Percentiles rank a stretch among this genome's conserved stretches.
Conservation (phyloP, 805 yeast genomes). For the Wickerhamomyces alni region DNA sequence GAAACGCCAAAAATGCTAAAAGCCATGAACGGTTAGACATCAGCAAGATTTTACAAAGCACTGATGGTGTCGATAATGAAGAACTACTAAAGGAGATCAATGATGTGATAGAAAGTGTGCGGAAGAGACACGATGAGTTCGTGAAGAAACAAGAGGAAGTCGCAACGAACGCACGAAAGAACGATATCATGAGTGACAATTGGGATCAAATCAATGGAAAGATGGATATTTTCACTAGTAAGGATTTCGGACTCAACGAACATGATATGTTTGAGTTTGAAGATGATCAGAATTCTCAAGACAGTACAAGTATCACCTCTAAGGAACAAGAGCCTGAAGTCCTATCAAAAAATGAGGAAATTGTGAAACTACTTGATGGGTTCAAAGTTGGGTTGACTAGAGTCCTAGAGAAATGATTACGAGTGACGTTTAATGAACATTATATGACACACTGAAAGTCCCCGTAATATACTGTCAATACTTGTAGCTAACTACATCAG, state of each 20-base stretch:
- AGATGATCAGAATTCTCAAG: slow-evolving; percentile 11
- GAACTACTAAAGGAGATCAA: slow-evolving; percentile 33
- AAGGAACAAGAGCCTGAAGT: slow-evolving; percentile 1
- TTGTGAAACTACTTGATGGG: slow-evolving; percentile 1
- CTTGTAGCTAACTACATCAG: too few species aligned
- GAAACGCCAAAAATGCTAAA: slow-evolving; percentile 46
- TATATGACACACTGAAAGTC: too few species aligned
- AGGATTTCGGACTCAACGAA: slow-evolving; percentile 44
- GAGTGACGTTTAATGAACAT: too few species aligned
- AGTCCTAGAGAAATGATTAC: background rate
- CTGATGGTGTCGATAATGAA: slow-evolving; percentile 20
- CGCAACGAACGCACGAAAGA: slow-evolving; percentile 17
- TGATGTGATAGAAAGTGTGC: slow-evolving; percentile 30
- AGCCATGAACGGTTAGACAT: slow-evolving; percentile 40
- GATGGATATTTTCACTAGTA: slow-evolving; percentile 33
- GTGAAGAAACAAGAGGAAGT: slow-evolving; percentile 22
- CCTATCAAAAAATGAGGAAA: slow-evolving; percentile 1
- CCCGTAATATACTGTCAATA: too few species aligned
- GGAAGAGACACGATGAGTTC: slow-evolving; percentile 27
- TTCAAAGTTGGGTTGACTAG: slow-evolving; percentile 3
- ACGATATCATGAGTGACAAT: slow-evolving; percentile 28
- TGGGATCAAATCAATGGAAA: slow-evolving; percentile 38
- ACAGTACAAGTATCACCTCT: slow-evolving; percentile 1
- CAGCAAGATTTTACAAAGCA: slow-evolving; percentile 24
- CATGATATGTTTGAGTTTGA: slow-evolving; percentile 41